A percentile compares a stretch with the other conserved stretches of the same genome.
These are phyloP conservation scores for Alternaria sp. DNA, from an alignment of 2,329 filamentous ascomycete genomes.

Conservation along the genomic window DNA sequence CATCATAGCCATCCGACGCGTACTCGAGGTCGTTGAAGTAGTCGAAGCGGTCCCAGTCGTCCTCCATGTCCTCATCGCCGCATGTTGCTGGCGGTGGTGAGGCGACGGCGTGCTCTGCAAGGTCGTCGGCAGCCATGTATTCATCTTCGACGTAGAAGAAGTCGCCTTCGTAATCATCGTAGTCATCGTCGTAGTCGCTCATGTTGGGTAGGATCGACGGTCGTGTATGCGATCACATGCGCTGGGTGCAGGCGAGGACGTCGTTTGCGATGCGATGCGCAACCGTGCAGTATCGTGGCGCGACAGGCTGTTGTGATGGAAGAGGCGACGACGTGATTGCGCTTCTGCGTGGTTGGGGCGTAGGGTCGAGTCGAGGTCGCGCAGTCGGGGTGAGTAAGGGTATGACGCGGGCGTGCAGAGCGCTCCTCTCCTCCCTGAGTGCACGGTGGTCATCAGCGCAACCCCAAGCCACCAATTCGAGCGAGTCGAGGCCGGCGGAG, in stretches of 20 bases:
- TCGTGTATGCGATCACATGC: conserved; percentile 5
- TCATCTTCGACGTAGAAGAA: conserved; percentile 58
- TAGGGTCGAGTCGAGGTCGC: background rate
- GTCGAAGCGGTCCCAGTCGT: conserved; percentile 56
- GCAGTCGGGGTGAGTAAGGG: background rate
- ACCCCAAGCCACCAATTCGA: background rate
- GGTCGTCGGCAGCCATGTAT: conserved; percentile 53
- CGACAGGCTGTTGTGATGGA: background rate
- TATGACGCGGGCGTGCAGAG: conserved; percentile 14
- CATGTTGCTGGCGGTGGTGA: conserved; percentile 48
- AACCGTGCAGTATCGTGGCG: background rate
- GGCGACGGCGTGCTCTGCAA: conserved; percentile 55
- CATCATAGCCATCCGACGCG: conserved; percentile 55
- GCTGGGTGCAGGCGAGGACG: background rate
- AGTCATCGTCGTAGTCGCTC: conserved; percentile 52
- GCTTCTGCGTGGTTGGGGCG: background rate
- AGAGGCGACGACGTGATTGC: background rate
- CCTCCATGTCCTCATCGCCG: conserved; percentile 38
- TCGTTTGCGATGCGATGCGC: background rate
- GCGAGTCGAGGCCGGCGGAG: background rate
- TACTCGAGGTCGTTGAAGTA: conserved; percentile 59
- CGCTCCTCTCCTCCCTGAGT: background rate
- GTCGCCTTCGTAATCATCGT: conserved; percentile 49
- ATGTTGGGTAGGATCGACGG: conserved; percentile 29
- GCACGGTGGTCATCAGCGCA: conserved; percentile 17